Evolutionary conservation across 139 green algal genomes (phyloP), one percentile per base, ranked within the genome.

Genomic region (Medakamo hakoo): DNA sequence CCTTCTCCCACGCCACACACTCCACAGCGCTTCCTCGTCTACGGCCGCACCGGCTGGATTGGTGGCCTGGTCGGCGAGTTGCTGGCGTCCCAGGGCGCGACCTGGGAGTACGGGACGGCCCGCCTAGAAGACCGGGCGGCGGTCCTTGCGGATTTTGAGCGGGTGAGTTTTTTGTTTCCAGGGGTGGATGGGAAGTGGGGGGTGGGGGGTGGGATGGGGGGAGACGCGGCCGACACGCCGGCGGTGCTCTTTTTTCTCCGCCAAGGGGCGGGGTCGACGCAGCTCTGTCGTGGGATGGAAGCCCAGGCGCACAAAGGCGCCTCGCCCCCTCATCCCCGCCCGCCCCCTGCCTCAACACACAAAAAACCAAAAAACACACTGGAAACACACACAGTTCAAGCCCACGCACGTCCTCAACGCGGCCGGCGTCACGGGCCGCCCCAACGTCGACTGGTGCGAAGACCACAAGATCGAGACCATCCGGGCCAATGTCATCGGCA

Each of bases 401-500:
- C 89, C 90, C 31, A 98, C 92, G 0, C 92, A 98, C 31, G 82
- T 98, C 14, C 76, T 98, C 2, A 95, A 94, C 69, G 84, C 89
- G 30, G 92, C 92, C 23, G 92, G 92, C 24, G 63, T 98, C 27
- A 98, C 92, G 5, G 92, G 92, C 14, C 77, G 92, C 21, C 92
- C 92, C 26, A 98, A 98, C 64, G 92, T 98, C 27, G 92, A 98
- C 73, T 98, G 92, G 92, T 98, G 92, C 72, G 92, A 98, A 69
- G 76, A 75, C n/a, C 89, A 98, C 83, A 94, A 93, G 83, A 67
- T 89, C 1, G 91, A 98, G 73, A 91, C 81, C 24, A 94, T 98
- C 60, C 80, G 91, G 24, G 78, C 82, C 52, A 98, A 98, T 68
- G 86, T 98, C 3, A 78, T 98, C 52, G 92, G 91, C 63, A 88